Conservation (phyloP, 2,329 filamentous ascomycete genomes). For the Neurospora sp. region DNA sequence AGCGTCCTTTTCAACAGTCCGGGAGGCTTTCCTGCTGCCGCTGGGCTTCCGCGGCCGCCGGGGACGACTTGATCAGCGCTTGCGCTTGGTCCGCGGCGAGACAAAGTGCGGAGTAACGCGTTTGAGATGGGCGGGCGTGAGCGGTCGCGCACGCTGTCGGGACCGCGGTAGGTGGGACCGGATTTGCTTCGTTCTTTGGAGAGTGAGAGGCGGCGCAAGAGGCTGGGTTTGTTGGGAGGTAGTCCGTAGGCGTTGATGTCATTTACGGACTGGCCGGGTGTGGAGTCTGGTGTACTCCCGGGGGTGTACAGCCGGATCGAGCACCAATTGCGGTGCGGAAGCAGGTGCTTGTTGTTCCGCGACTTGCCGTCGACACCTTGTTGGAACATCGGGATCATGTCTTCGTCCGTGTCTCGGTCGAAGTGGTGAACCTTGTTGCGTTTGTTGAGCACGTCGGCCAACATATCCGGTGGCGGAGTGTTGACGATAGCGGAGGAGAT, state of each 20-base stretch:
- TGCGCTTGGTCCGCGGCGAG: slow-evolving; percentile 12
- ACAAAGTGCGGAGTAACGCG: slow-evolving; percentile 15
- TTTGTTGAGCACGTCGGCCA: slow-evolving; percentile 88
- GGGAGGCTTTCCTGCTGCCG: slow-evolving; percentile 3
- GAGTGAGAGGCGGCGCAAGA: slow-evolving; percentile 23
- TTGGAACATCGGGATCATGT: slow-evolving; percentile 89
- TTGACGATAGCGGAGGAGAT: slow-evolving; percentile 94
- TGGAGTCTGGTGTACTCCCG: slow-evolving; percentile 61
- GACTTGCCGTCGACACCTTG: slow-evolving; percentile 82
- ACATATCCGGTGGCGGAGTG: slow-evolving; percentile 72
- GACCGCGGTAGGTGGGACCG: slow-evolving; percentile 14
- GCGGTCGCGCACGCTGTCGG: slow-evolving; percentile 14
- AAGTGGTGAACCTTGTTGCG: slow-evolving; percentile 74
- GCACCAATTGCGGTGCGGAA: slow-evolving; percentile 93
- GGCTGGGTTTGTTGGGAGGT: slow-evolving; percentile 27
- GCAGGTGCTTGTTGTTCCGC: slow-evolving; percentile 80
- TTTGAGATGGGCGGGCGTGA: slow-evolving; percentile 18
- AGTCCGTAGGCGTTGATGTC: slow-evolving; percentile 27
- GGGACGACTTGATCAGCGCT: slow-evolving; percentile 15
- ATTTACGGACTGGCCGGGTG: slow-evolving; percentile 43
- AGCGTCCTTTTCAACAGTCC: slow-evolving; percentile 16
- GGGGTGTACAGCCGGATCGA: slow-evolving; percentile 79
- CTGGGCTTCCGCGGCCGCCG: neutral
- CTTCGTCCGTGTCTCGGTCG: slow-evolving; percentile 73
- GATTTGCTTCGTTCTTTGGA: slow-evolving; percentile 2